Evolutionary conservation across 2,329 filamentous ascomycete species (phyloP).

Genomic region (Apiospora kogelbergensis): DNA sequence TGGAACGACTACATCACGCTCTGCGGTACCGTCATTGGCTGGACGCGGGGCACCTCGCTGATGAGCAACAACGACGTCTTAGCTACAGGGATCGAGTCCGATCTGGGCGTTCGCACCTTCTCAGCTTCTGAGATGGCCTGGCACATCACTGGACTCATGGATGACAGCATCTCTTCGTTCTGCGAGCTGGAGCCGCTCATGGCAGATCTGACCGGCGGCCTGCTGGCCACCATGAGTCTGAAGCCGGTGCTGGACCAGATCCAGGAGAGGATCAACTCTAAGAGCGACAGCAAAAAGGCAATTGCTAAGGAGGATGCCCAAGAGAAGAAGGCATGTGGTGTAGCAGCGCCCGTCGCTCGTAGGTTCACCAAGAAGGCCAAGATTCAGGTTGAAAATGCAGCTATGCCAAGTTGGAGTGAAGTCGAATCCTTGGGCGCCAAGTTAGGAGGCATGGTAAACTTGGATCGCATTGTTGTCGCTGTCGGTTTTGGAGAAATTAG

Average conservation of each 20-base stretch:
- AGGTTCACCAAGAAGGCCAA: conserved; percentile 8
- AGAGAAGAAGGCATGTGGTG: conserved; percentile 61
- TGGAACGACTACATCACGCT: conserved; percentile 39
- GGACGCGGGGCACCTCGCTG: conserved; percentile 43
- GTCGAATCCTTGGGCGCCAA: conserved; percentile 21
- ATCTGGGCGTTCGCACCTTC: conserved; percentile 37
- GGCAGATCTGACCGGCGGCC: conserved; percentile 40
- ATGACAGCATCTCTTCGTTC: conserved; percentile 26
- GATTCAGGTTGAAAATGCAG: conserved; percentile 25
- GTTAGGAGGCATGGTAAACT: conserved; percentile 38
- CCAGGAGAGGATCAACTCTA: conserved; percentile 20
- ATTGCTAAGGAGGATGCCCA: conserved; percentile 26
- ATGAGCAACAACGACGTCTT: conserved; percentile 43
- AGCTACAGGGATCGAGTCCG: conserved; percentile 36
- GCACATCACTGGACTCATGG: conserved; percentile 36
- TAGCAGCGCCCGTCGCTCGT: conserved; percentile 48
- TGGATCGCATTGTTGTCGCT: conserved; percentile 36
- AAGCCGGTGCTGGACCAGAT: conserved; percentile 22
- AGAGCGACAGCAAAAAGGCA: conserved; percentile 22
- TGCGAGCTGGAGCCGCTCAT: conserved; percentile 35
- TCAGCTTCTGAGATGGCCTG: conserved; percentile 41
- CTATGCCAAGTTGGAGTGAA: conserved; percentile 25
- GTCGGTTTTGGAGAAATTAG: conserved; percentile 38
- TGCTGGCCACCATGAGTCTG: conserved; percentile 30
- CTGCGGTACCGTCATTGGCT: conserved; percentile 43